phyloP scores from a whole-genome alignment of 2,329 filamentous ascomycete genomes.

The Pseudogymnoascus sp. region DNA sequence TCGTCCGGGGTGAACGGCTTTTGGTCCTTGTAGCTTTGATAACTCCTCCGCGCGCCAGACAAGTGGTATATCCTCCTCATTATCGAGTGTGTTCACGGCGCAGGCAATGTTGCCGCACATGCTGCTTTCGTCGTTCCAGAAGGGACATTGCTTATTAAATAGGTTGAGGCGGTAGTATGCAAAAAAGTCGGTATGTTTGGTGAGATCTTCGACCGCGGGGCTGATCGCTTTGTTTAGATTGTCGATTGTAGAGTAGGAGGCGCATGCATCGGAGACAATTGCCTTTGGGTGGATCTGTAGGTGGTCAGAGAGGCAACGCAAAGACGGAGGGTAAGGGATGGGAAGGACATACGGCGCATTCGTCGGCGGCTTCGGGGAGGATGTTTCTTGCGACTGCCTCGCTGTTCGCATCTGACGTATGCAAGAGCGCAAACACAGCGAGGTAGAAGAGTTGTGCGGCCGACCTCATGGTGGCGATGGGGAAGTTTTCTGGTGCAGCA shows the following conservation, averaged over 20 bases:
- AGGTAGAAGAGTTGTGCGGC: conserved; percentile 54
- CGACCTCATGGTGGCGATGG: conserved; percentile 40
- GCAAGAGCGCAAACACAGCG: conserved; percentile 54
- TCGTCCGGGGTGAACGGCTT: conserved; percentile 79
- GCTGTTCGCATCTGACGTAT: conserved; percentile 38
- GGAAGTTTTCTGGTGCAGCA: background rate
- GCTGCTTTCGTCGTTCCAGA: conserved; percentile 88
- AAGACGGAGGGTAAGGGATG: conserved; percentile 31
- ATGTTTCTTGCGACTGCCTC: conserved; percentile 18
- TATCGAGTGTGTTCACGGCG: conserved; percentile 88
- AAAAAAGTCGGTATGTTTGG: conserved; percentile 90
- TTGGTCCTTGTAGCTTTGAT: conserved; percentile 84
- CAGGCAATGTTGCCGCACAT: conserved; percentile 98
- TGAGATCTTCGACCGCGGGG: conserved; percentile 73
- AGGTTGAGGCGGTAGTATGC: conserved; percentile 94
- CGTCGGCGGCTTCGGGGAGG: conserved; percentile 26
- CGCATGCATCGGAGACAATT: conserved; percentile 90
- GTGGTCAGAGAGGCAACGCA: conserved; percentile 21
- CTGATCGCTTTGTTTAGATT: conserved; percentile 70
- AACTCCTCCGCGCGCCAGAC: conserved; percentile 91
- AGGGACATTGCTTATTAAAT: conserved; percentile 90
- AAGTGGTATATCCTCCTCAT: conserved; percentile 86
- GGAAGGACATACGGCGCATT: conserved; percentile 34
- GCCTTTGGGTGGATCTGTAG: conserved; percentile 76
- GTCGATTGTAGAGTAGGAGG: conserved; percentile 87